Conservation (phyloP, 139 green algal species). For the Marvania coccoides region DNA sequence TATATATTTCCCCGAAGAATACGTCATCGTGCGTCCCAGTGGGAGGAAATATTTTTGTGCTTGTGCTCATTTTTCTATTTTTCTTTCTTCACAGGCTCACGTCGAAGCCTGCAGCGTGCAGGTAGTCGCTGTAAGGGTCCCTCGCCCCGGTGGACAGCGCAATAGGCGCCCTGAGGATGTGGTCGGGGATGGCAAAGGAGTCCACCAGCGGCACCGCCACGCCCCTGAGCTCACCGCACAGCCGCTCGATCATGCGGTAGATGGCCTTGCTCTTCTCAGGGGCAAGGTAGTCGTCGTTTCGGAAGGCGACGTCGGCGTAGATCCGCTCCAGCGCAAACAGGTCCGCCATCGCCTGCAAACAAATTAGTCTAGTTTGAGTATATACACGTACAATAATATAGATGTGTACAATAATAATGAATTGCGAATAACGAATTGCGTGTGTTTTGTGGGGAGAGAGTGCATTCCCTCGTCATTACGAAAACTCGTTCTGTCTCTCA, state of each 20-base stretch:
- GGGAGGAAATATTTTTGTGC: too few species aligned
- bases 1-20: too few species aligned
- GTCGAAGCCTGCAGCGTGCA: conserved; percentile 6
- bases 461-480: neutral
- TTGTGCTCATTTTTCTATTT: neutral
- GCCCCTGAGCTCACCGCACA: conserved; percentile 53
- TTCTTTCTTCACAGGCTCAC: neutral
- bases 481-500: neutral
- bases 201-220: conserved; percentile 62
- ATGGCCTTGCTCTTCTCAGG: conserved; percentile 81
- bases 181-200: conserved; percentile 71
- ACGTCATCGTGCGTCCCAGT: too few species aligned
- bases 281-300: conserved; percentile 79
- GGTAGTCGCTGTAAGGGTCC: conserved; percentile 33
- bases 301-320: conserved; percentile 57
- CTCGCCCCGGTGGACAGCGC: conserved; percentile 27
- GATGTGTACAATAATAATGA: neutral
- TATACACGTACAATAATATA: neutral
- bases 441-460: neutral
- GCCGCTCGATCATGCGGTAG: conserved; percentile 48
- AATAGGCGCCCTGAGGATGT: conserved; percentile 78
- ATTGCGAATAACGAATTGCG: neutral
- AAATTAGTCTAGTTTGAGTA: neutral
- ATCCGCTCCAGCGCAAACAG: conserved; percentile 72
- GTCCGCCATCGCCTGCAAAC: conserved; percentile 65